A percentile compares a stretch with the other conserved stretches of the same genome.
phyloP scores from a whole-genome alignment of 176 grass and related monocot genomes.

The Phragmites australis region DNA sequence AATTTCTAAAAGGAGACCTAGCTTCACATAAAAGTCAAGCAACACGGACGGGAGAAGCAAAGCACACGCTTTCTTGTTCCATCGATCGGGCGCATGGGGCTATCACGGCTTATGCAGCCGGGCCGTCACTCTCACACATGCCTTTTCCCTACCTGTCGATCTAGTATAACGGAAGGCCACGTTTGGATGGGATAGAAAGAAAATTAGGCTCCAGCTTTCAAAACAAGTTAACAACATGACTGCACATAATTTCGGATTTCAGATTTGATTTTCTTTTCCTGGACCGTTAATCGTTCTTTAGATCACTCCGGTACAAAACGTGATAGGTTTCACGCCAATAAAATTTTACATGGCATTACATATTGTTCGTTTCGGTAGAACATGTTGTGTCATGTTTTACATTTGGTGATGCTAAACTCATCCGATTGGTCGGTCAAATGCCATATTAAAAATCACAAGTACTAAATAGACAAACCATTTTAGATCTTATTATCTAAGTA shows the following conservation, averaged over 20 bases:
- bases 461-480: background rate
- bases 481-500: background rate
- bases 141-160: background rate
- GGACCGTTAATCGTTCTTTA: background rate
- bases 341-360: background rate
- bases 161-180: background rate
- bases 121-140: background rate
- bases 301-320: background rate
- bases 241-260: background rate
- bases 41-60: conserved; percentile 33
- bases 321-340: background rate
- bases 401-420: background rate
- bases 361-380: background rate
- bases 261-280: background rate
- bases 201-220: background rate
- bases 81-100: background rate
- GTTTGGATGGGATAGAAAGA: background rate
- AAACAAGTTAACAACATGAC: background rate
- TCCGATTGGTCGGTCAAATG: background rate
- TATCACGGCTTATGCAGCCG: background rate
- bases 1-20: background rate
- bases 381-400: too few relatives aligned
- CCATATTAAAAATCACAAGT: background rate
- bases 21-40: conserved; percentile 41
- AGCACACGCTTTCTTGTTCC: conserved; percentile 12